A percentile compares a stretch with the other conserved stretches of the same genome.
Conservation (phyloP, 495 filamentous ascomycete genomes). For the Aspergillus ellipticus region DNA sequence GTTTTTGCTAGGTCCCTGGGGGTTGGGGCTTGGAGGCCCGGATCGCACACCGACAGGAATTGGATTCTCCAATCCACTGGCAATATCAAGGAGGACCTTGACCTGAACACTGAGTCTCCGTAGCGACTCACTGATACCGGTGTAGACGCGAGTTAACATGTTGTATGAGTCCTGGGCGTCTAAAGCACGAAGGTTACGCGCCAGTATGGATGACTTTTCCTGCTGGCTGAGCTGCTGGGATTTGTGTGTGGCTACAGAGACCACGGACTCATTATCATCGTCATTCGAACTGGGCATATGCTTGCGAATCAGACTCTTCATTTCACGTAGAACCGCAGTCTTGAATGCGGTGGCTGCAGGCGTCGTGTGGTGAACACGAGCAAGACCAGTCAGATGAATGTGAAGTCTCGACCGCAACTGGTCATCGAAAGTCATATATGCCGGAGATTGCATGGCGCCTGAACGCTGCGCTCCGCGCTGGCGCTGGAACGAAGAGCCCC, state of each 20-base stretch:
- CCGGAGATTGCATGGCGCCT: slow-evolving; percentile 62
- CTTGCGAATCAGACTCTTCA: slow-evolving; percentile 78
- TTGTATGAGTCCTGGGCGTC: slow-evolving; percentile 81
- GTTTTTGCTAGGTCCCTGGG: slow-evolving; percentile 14
- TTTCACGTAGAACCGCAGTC: slow-evolving; percentile 81
- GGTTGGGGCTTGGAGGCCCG: slow-evolving; percentile 44
- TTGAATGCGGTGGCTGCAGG: slow-evolving; percentile 81
- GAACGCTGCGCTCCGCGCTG: slow-evolving; percentile 64
- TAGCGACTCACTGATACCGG: slow-evolving; percentile 80
- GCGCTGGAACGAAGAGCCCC: slow-evolving; percentile 59
- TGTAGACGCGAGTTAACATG: slow-evolving; percentile 79
- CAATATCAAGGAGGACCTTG: slow-evolving; percentile 93
- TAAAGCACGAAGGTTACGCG: slow-evolving; percentile 85
- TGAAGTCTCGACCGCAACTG: slow-evolving; percentile 63
- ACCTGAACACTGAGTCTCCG: slow-evolving; percentile 83
- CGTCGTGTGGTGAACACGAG: slow-evolving; percentile 70
- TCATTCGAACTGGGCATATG: slow-evolving; percentile 88
- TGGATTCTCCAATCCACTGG: slow-evolving; percentile 63
- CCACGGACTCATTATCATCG: slow-evolving; percentile 86
- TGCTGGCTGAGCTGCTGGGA: slow-evolving; percentile 70
- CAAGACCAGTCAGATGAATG: slow-evolving; percentile 69
- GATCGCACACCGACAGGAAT: slow-evolving; percentile 35
- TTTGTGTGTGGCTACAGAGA: slow-evolving; percentile 78
- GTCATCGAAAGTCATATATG: slow-evolving; percentile 69
- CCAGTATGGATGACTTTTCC: slow-evolving; percentile 84